These are phyloP conservation scores for Dacryopinax primogenitus DNA, from an alignment of 768 basidiomycete species.

Conservation along the genomic window DNA sequence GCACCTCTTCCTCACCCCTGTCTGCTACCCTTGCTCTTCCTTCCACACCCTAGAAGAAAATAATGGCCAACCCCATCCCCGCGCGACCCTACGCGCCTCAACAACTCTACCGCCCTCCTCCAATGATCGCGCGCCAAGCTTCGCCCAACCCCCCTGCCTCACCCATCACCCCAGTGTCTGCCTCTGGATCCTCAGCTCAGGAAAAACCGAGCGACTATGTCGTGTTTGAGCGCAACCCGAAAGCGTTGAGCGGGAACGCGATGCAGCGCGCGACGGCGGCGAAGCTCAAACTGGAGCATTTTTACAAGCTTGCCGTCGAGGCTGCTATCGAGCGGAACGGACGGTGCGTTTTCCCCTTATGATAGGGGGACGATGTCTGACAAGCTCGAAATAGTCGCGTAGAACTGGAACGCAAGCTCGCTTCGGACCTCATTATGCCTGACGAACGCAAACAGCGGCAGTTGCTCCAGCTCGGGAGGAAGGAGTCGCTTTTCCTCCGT, in stretches of 20 bases:
- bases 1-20: not conserved
- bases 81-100: not conserved
- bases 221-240: slow-evolving; percentile 73
- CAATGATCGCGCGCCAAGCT: not conserved
- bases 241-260: slow-evolving; percentile 67
- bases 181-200: not conserved
- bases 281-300: slow-evolving; percentile 90
- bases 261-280: slow-evolving; percentile 76
- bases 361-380: not conserved
- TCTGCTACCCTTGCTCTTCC: not conserved
- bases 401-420: slow-evolving; percentile 70
- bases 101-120: slow-evolving; percentile 7
- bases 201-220: slow-evolving; percentile 58
- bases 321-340: slow-evolving; percentile 87
- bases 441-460: slow-evolving; percentile 82
- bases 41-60: not conserved
- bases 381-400: slow-evolving; percentile 47
- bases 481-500: slow-evolving; percentile 79
- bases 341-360: slow-evolving; percentile 39
- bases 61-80: slow-evolving; percentile 5
- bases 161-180: not conserved
- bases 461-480: slow-evolving; percentile 67
- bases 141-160: not conserved
- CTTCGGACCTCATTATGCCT: slow-evolving; percentile 50
- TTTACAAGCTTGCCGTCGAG: slow-evolving; percentile 93